Evolutionary conservation across 129 eudicot genomes (phyloP).

Genomic region (carrot (Daucus carota)): DH1_v3.0 NC_030382.2:55633501-55634000

Average conservation of each 20-base stretch:
- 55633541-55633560: background rate
- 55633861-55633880: no score
- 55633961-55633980: background rate
- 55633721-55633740: background rate
- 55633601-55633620: background rate
- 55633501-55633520: no score
- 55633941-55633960: background rate
- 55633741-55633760: background rate
- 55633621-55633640: background rate
- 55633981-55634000: background rate
- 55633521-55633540: no score
- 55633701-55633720: background rate
- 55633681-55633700: background rate
- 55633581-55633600: background rate
- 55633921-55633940: no score
- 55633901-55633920: no score
- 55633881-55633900: no score
- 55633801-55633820: no score
- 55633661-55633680: background rate
- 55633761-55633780: background rate
- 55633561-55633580: background rate
- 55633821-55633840: no score
- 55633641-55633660: background rate
- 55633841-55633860: no score
- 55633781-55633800: background rate